Percentiles rank a stretch among this genome's conserved stretches.
These are phyloP conservation scores for Agapanthus africanus DNA, from an alignment of 106 monocot species.

Conservation along the genomic window DNA sequence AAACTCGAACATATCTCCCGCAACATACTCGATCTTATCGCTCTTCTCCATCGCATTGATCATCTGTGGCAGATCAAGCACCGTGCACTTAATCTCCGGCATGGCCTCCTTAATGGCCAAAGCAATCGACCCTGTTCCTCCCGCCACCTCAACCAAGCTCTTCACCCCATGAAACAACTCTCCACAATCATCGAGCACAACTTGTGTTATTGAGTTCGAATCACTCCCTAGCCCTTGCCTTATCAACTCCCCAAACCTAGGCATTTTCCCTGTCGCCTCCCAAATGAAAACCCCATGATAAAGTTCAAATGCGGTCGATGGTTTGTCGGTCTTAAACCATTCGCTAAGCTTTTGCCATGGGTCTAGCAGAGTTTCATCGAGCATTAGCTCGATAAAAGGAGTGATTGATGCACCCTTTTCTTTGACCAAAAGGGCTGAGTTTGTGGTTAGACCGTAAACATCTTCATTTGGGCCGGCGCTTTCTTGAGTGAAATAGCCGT, in stretches of 20 bases:
- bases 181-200: not conserved
- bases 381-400: not conserved
- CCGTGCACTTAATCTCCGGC: conserved; percentile 9
- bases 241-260: not conserved
- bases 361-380: not conserved
- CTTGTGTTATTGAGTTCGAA: not conserved
- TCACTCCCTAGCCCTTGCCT: conserved; percentile 16
- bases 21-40: conserved; percentile 11
- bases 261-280: not conserved
- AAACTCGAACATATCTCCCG: conserved; percentile 28
- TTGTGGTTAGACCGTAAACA: conserved; percentile 2
- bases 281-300: not conserved
- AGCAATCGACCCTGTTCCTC: conserved; percentile 6
- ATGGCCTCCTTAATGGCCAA: conserved; percentile 6
- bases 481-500: conserved; percentile 2
- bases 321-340: conserved; percentile 3
- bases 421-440: not conserved
- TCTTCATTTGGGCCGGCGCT: too few species aligned
- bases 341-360: not conserved
- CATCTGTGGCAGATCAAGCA: conserved; percentile 24
- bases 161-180: conserved; percentile 1
- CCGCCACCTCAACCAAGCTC: conserved; percentile 20
- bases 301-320: conserved; percentile 5
- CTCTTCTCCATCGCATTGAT: not conserved
- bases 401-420: not conserved